Conservation (phyloP, 106 monocot species). For the Dendrobium huoshanense region DNA sequence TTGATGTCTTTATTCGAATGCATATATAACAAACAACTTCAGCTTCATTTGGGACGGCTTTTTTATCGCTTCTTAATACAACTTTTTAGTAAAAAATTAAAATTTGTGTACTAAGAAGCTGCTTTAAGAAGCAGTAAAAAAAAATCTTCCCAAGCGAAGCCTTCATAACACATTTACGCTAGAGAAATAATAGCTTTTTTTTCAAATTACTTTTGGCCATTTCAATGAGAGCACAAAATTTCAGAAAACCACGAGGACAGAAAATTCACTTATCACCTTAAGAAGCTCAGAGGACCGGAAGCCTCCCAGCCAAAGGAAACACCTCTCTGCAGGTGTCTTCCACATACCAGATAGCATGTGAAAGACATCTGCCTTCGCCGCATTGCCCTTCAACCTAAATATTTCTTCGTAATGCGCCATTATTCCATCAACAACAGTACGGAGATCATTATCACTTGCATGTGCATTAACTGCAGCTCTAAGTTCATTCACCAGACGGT, state of each 20-base stretch:
- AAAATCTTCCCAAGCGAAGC: no score
- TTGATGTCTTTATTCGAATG: background rate
- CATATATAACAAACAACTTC: background rate
- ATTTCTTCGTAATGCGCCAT: conserved; percentile 64
- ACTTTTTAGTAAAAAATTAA: no score
- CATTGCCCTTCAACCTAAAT: conserved; percentile 57
- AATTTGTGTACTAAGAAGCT: no score
- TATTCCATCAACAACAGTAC: conserved; percentile 48
- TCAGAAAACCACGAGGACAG: background rate
- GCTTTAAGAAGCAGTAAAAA: no score
- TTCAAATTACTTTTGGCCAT: no score
- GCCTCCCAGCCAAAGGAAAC: conserved; percentile 84
- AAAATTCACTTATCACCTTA: conserved; percentile 34
- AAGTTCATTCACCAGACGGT: conserved; percentile 49
- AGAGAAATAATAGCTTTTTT: no score
- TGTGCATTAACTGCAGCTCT: conserved; percentile 54
- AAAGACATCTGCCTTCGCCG: conserved; percentile 80
- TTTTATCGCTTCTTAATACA: no score
- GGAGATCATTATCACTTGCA: conserved; percentile 57
- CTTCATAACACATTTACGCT: background rate
- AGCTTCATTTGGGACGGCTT: no score
- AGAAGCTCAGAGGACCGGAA: conserved; percentile 83
- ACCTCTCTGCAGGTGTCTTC: conserved; percentile 84
- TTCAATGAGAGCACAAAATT: no score
- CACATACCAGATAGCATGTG: conserved; percentile 86